Percentiles rank a stretch among this genome's conserved stretches.
phyloP scores from a whole-genome alignment of 129 eudicot genomes.

The Pulicaria dysenterica region DNA sequence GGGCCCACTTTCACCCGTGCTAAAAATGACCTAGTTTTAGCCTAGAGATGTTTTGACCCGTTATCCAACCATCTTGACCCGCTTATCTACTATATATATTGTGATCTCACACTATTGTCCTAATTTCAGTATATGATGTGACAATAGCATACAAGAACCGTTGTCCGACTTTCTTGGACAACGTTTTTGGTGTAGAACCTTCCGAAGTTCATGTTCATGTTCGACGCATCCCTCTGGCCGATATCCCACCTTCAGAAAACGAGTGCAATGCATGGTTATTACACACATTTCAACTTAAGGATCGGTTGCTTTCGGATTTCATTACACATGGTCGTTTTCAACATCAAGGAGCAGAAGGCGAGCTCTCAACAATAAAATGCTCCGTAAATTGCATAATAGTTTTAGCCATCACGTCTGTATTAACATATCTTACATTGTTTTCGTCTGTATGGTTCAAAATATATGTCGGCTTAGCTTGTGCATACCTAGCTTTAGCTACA shows the following conservation, averaged over 20 bases:
- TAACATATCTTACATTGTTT: slow-evolving; percentile 50
- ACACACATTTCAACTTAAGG: slow-evolving; percentile 53
- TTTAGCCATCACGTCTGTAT: slow-evolving; percentile 48
- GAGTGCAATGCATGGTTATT: slow-evolving; percentile 61
- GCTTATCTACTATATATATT: no score
- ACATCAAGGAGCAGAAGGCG: slow-evolving; percentile 54
- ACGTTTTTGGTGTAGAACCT: slow-evolving; percentile 82
- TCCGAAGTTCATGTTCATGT: slow-evolving; percentile 85
- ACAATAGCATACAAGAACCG: slow-evolving; percentile 84
- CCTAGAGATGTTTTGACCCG: no score
- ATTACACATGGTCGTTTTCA: slow-evolving; percentile 61
- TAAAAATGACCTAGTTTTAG: no score
- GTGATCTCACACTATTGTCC: not conserved
- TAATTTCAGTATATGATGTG: slow-evolving; percentile 69
- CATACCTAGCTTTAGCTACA: slow-evolving; percentile 61
- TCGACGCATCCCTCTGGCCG: slow-evolving; percentile 53
- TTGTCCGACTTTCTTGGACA: slow-evolving; percentile 84
- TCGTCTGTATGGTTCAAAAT: slow-evolving; percentile 71
- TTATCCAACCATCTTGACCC: no score
- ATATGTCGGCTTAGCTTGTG: slow-evolving; percentile 52
- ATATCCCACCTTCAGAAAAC: slow-evolving; percentile 57
- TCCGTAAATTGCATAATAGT: slow-evolving; percentile 51
- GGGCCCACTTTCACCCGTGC: no score
- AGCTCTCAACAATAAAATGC: slow-evolving; percentile 61
- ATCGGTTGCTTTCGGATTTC: slow-evolving; percentile 69